Evolutionary conservation across 495 filamentous ascomycete species (phyloP).

Genomic region (Hyaloscypha variabilis): DNA sequence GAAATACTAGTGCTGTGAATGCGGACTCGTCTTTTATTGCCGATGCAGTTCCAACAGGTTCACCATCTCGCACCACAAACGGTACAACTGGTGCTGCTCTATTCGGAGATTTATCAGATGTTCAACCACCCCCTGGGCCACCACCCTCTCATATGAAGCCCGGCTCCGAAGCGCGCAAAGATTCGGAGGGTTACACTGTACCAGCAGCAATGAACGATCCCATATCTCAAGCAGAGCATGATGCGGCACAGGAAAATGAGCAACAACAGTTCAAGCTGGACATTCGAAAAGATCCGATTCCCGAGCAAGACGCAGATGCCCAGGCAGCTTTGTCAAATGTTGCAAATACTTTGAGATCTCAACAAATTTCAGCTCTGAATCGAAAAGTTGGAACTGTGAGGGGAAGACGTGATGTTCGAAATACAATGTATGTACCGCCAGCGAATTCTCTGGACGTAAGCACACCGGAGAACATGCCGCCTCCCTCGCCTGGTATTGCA

Average conservation of each 20-base stretch:
- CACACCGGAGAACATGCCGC: slow-evolving; percentile 43
- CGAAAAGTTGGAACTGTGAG: slow-evolving; percentile 77
- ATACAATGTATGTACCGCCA: slow-evolving; percentile 76
- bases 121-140: slow-evolving; percentile 48
- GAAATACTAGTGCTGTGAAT: slow-evolving; percentile 29
- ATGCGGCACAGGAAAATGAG: slow-evolving; percentile 65
- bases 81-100: slow-evolving; percentile 11
- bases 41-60: slow-evolving; percentile 20
- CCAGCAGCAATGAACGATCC: slow-evolving; percentile 72
- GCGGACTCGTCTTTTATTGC: slow-evolving; percentile 15
- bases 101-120: slow-evolving; percentile 32
- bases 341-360: slow-evolving; percentile 74
- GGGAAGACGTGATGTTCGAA: slow-evolving; percentile 88
- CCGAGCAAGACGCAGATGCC: slow-evolving; percentile 87
- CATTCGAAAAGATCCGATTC: slow-evolving; percentile 90
- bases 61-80: slow-evolving; percentile 19
- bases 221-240: slow-evolving; percentile 80
- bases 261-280: slow-evolving; percentile 84
- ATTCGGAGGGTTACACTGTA: slow-evolving; percentile 70
- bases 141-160: slow-evolving; percentile 44
- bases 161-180: slow-evolving; percentile 41
- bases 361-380: slow-evolving; percentile 56
- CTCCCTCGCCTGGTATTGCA: slow-evolving; percentile 49
- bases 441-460: slow-evolving; percentile 31
- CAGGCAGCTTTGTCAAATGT: slow-evolving; percentile 88